These are phyloP conservation scores for Tephrocybe sp. DNA, from an alignment of 768 basidiomycete species.

Conservation along the genomic window DNA sequence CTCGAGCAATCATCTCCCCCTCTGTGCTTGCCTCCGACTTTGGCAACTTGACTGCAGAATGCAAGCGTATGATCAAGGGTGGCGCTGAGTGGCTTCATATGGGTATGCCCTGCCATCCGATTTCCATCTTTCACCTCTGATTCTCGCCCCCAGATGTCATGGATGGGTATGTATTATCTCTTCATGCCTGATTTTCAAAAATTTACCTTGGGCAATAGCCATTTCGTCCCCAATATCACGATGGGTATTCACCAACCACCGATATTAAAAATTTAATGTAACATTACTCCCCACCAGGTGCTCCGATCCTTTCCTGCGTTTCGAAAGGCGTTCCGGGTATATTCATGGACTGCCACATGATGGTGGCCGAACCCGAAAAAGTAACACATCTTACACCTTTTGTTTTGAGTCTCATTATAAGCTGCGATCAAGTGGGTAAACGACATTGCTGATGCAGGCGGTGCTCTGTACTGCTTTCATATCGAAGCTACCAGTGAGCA, in stretches of 20 bases:
- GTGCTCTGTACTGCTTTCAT: constrained; percentile 94
- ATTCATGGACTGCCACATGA: constrained; percentile 99
- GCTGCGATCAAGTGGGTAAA: constrained; percentile 76
- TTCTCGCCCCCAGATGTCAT: constrained; percentile 76
- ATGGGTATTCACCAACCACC: constrained; percentile 58
- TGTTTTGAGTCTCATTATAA: not conserved
- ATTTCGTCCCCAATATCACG: constrained; percentile 98
- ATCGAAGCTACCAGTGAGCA: constrained; percentile 84
- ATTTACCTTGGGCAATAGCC: constrained; percentile 44
- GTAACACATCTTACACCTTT: constrained; percentile 34
- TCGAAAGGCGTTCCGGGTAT: constrained; percentile 86
- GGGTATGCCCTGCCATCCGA: constrained; percentile 49
- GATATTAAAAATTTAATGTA: not conserved
- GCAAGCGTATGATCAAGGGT: constrained; percentile 91
- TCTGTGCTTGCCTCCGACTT: constrained; percentile 98
- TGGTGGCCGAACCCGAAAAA: constrained; percentile 92
- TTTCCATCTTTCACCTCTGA: constrained; percentile 4
- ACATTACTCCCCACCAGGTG: constrained; percentile 45
- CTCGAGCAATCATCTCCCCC: constrained; percentile 89
- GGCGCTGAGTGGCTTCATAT: constrained; percentile 99
- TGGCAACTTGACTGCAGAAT: constrained; percentile 92
- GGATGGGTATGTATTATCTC: constrained; percentile 70
- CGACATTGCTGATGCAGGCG: constrained; percentile 94
- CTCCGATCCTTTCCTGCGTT: constrained; percentile 84
- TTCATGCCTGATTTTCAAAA: constrained; percentile 7